phyloP scores from a whole-genome alignment of 192 early-diverging fungal species.

The Podila epigama region DNA sequence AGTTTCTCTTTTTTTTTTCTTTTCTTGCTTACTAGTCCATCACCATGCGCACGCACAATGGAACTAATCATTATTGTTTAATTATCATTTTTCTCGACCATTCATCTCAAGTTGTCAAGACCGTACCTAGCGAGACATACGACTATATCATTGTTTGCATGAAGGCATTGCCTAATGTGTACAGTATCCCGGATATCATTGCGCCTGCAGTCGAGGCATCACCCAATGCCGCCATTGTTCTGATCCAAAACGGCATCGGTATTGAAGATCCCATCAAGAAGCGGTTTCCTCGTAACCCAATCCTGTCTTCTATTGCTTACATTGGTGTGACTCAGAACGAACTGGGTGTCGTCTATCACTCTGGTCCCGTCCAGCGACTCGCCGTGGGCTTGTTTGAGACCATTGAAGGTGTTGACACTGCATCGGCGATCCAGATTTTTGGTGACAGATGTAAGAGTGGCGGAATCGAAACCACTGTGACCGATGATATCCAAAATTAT shows the following conservation, averaged over 20 bases:
- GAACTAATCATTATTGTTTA: neutral
- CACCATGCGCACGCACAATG: too few relatives aligned
- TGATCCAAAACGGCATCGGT: slow-evolving; percentile 80
- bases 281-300: slow-evolving; percentile 68
- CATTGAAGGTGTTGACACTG: slow-evolving; percentile 33
- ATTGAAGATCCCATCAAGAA: slow-evolving; percentile 64
- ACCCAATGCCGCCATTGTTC: slow-evolving; percentile 59
- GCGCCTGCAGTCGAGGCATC: slow-evolving; percentile 58
- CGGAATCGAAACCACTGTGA: slow-evolving; percentile 45
- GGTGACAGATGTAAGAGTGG: slow-evolving; percentile 49
- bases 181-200: slow-evolving; percentile 65
- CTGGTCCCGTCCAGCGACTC: slow-evolving; percentile 41
- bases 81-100: neutral
- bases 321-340: slow-evolving; percentile 67
- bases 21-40: neutral
- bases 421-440: slow-evolving; percentile 44
- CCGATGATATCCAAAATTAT: slow-evolving; percentile 65
- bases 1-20: neutral
- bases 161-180: slow-evolving; percentile 71
- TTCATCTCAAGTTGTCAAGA: slow-evolving; percentile 34
- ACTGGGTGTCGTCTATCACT: slow-evolving; percentile 62
- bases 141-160: slow-evolving; percentile 71
- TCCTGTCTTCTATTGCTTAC: slow-evolving; percentile 68
- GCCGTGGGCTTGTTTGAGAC: slow-evolving; percentile 42
- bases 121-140: slow-evolving; percentile 55